phyloP scores from a whole-genome alignment of 2,329 filamentous ascomycete genomes.

The Cercospora sojina region DNA sequence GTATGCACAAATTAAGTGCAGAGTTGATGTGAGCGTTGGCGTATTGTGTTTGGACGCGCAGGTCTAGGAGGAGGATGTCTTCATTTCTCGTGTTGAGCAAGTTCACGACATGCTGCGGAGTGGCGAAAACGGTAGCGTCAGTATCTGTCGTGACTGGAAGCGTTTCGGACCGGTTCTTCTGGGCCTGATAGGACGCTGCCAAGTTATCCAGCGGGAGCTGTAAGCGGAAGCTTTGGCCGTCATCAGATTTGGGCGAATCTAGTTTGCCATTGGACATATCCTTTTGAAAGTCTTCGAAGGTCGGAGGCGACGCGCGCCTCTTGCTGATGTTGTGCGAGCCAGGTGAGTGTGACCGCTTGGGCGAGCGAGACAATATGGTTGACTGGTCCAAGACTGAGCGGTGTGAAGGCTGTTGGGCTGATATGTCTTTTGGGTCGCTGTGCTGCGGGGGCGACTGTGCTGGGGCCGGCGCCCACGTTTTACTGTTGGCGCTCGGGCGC shows the following conservation, averaged over 20 bases:
- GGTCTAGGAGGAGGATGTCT: conserved; percentile 71
- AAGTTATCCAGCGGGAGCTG: conserved; percentile 34
- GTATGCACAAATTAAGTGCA: conserved; percentile 91
- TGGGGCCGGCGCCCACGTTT: conserved; percentile 32
- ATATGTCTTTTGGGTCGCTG: conserved; percentile 42
- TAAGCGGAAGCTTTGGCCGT: conserved; percentile 27
- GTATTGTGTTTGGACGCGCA: conserved; percentile 83
- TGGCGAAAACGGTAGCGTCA: conserved; percentile 44
- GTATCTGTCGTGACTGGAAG: conserved; percentile 39
- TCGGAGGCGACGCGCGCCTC: conserved; percentile 50
- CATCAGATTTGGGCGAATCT: conserved; percentile 31
- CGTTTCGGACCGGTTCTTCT: conserved; percentile 48
- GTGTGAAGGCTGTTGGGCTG: conserved; percentile 33
- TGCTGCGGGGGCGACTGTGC: conserved; percentile 17
- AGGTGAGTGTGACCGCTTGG: conserved; percentile 51
- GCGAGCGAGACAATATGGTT: conserved; percentile 40
- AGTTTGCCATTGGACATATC: conserved; percentile 20
- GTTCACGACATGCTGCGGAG: conserved; percentile 51
- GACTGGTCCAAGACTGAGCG: conserved; percentile 31
- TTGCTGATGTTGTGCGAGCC: conserved; percentile 45
- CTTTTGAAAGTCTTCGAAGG: conserved; percentile 9
- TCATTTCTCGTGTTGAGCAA: conserved; percentile 48
- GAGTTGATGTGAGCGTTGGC: conserved; percentile 69
- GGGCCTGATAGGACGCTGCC: conserved; percentile 18
- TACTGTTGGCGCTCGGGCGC: conserved; percentile 22